These are phyloP conservation scores for Conoideocrella luteorostrata DNA, from an alignment of 2,329 filamentous ascomycete genomes.

Conservation along the genomic window DNA sequence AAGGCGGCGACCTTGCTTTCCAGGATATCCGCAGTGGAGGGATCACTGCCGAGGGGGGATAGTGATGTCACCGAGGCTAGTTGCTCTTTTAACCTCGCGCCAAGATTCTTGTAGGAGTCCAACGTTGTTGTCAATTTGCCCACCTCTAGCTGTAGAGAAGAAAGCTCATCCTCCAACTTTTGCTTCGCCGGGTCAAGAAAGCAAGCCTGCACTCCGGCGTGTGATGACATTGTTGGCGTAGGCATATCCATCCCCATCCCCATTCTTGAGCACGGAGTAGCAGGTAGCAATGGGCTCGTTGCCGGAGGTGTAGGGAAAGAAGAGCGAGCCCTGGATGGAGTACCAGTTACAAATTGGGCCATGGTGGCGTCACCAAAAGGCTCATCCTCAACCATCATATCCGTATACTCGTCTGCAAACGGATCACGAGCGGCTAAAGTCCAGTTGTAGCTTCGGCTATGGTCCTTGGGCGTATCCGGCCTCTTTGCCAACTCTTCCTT, in stretches of 20 bases:
- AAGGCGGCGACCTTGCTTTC: constrained; percentile 38
- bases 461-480: constrained; percentile 7
- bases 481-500: constrained; percentile 25
- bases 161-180: constrained; percentile 39
- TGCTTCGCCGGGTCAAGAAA: constrained; percentile 37
- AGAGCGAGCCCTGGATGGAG: constrained; percentile 36
- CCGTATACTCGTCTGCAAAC: constrained; percentile 36
- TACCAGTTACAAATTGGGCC: constrained; percentile 45
- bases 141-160: constrained; percentile 42
- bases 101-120: constrained; percentile 39
- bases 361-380: constrained; percentile 45
- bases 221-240: constrained; percentile 14
- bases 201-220: constrained; percentile 33
- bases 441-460: constrained; percentile 38
- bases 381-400: constrained; percentile 29
- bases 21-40: constrained; percentile 22
- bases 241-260: no score
- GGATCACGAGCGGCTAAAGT: constrained; percentile 43
- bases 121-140: constrained; percentile 40
- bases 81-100: constrained; percentile 29
- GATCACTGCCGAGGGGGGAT: constrained; percentile 6
- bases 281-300: constrained; percentile 39
- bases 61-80: constrained; percentile 20
- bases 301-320: constrained; percentile 51
- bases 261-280: constrained; percentile 29